Base-by-base conservation (phyloP, 371 early-diverging fungal species). In the Mortierella sp. region DNA sequence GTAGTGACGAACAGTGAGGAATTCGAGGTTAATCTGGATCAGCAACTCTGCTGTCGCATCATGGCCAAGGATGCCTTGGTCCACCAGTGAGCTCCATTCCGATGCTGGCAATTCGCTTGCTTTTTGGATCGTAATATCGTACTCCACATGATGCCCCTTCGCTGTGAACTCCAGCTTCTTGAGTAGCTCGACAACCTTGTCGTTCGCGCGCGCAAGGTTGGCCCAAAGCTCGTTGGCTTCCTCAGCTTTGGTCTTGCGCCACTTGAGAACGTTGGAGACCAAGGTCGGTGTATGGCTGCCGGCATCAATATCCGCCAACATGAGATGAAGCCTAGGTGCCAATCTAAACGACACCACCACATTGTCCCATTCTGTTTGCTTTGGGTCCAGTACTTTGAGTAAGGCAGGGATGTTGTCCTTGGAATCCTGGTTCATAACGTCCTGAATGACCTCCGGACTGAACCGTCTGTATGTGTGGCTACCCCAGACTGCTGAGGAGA, bases 201-300 rank as follows among this genome's bases (percentile, higher is more conserved):
- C 64, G 52, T 81, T 81, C 0, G 68, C 42, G 28, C 32, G 48
- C 2, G 72, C 78, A 17, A 65, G 46, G 6, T 50, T 51, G 1
- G 39, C 19, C 79, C 67, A 69, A 11, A 83, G 58, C 7, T 30
- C 42, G 12, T 60, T 61, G 48, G 88, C 88, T 57, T 83, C 86
- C 30, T 85, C 84, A 0, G 92, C 84, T 34, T 91, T 83, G 15
- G 62, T 59, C 66, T 89, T 90, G 30, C 93, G 85, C 98, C 98
- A 98, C 31, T 70, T 82, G 43, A 96, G 83, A 3, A 97, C 95
- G 62, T 91, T 90, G n/a, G 90, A 85, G 24, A 95, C 98, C 70
- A 98, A 83, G 34, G 91, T 89, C 17, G 96, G 97, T 2, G 99
- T 98, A 84, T 92, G 91, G 60, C 93, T 93, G 34, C 99, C 99